Conservation (phyloP, 805 yeast species). For the Saccharomyces eubayanus region DNA sequence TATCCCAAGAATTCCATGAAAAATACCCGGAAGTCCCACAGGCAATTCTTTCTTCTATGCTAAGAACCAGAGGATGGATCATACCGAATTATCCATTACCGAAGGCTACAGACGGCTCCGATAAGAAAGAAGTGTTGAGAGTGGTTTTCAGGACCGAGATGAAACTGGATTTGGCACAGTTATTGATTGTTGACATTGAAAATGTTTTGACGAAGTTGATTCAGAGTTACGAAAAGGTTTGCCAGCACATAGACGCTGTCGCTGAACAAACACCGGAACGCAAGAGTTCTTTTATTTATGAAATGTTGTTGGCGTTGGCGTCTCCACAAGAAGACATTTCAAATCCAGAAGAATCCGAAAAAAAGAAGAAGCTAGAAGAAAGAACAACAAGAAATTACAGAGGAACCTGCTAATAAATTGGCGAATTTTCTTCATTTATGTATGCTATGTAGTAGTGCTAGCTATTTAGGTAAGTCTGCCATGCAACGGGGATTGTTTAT, state of each 20-base stretch:
- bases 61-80: constrained; percentile 78
- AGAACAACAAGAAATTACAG: constrained; percentile 22
- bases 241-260: neutral
- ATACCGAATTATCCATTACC: constrained; percentile 86
- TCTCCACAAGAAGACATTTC: constrained; percentile 12
- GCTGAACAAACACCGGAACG: constrained; percentile 4
- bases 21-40: constrained; percentile 79
- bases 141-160: constrained; percentile 73
- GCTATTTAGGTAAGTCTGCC: neutral
- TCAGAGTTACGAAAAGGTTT: constrained; percentile 13
- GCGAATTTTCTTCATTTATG: neutral
- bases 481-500: no score
- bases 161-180: constrained; percentile 33
- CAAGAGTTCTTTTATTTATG: constrained; percentile 14
- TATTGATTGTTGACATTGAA: constrained; percentile 27
- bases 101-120: constrained; percentile 36
- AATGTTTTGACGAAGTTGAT: constrained; percentile 15
- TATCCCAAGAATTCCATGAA: constrained; percentile 48
- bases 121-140: constrained; percentile 62
- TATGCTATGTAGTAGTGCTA: neutral
- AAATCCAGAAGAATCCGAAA: constrained; percentile 5
- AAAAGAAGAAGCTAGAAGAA: constrained; percentile 5
- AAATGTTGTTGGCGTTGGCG: constrained; percentile 19
- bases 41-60: constrained; percentile 56
- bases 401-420: constrained; percentile 23